phyloP scores from a whole-genome alignment of 805 yeast genomes.

The Saturnispora kantuleensis region DNA sequence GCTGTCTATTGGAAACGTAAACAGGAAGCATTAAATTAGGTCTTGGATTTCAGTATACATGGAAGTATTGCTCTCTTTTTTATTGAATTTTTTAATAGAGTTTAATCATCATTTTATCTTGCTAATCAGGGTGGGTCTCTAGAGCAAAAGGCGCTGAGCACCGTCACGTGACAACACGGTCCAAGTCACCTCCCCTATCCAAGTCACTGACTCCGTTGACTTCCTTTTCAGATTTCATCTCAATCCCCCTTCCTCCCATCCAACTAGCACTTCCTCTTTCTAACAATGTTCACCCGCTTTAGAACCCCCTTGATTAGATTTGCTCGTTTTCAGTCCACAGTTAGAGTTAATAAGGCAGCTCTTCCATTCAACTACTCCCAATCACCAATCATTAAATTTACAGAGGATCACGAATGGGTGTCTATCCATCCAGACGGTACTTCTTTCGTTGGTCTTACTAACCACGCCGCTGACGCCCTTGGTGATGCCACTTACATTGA shows the following conservation, averaged over 20 bases:
- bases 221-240: background rate
- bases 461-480: conserved; percentile 89
- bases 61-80: too few relatives aligned
- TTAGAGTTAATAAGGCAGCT: conserved; percentile 24
- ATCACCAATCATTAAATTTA: conserved; percentile 54
- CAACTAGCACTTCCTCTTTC: background rate
- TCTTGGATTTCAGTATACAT: too few relatives aligned
- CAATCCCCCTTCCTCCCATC: background rate
- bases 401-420: conserved; percentile 92
- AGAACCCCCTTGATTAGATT: conserved; percentile 14
- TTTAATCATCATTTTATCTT: too few relatives aligned
- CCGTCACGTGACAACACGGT: background rate
- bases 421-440: conserved; percentile 75
- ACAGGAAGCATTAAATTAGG: background rate
- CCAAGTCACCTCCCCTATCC: background rate
- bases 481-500: conserved; percentile 96
- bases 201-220: background rate
- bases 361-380: conserved; percentile 24
- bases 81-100: too few relatives aligned
- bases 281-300: background rate
- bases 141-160: too few relatives aligned
- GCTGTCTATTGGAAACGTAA: conserved; percentile 42
- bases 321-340: conserved; percentile 16
- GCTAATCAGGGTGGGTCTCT: too few relatives aligned
- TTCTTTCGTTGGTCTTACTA: conserved; percentile 84